A percentile compares a stretch with the other conserved stretches of the same genome.
Evolutionary conservation across 225 moss, liverwort and hornwort species (phyloP).

Genomic region (Pseudoscleropodium purum): DNA sequence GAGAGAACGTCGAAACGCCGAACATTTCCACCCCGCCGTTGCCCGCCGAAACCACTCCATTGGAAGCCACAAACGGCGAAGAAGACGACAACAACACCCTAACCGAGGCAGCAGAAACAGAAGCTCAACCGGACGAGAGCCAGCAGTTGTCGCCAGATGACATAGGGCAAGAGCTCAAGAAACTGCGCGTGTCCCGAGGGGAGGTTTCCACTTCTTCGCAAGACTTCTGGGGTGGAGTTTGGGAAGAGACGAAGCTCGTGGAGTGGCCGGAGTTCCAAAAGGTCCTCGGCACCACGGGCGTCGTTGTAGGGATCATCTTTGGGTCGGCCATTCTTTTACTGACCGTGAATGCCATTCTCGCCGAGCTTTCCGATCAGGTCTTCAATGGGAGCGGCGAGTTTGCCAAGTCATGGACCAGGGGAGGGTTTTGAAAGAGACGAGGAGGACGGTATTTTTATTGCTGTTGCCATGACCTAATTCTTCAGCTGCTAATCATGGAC

Average conservation of each 20-base stretch:
- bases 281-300: constrained; percentile 85
- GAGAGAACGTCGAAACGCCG: constrained; percentile 41
- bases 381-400: constrained; percentile 64
- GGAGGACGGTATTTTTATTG: neutral
- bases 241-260: constrained; percentile 82
- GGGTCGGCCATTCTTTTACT: constrained; percentile 85
- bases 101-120: neutral
- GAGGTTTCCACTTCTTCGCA: constrained; percentile 25
- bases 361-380: constrained; percentile 74
- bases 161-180: constrained; percentile 62
- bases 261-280: constrained; percentile 88
- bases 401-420: constrained; percentile 37
- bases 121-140: neutral
- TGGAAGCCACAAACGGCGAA: neutral
- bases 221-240: constrained; percentile 77
- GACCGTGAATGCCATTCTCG: constrained; percentile 77
- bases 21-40: constrained; percentile 40
- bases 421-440: constrained; percentile 1
- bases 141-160: constrained; percentile 46
- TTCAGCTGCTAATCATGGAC: neutral
- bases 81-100: neutral
- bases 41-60: constrained; percentile 3
- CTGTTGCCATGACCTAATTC: constrained; percentile 5
- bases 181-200: constrained; percentile 45
- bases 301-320: constrained; percentile 87